A percentile compares a stretch with the other conserved stretches of the same genome.
Conservation (phyloP, 768 basidiomycete genomes). For the Mycena venus region DNA sequence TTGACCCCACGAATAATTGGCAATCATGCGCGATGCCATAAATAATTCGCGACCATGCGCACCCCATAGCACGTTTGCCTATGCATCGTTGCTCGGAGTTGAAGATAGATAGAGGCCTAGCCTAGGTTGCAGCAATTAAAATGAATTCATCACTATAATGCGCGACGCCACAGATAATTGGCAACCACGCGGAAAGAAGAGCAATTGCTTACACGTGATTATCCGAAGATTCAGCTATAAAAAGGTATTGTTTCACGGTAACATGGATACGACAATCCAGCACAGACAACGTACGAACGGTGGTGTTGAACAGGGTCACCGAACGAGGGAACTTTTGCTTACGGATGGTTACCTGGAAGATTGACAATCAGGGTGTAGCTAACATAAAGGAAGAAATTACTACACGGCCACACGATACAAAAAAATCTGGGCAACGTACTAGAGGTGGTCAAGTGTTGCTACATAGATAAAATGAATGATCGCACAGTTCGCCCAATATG, state of each 20-base stretch:
- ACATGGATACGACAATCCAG: background rate
- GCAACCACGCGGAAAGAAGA: background rate
- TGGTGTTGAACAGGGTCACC: background rate
- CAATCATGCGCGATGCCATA: background rate
- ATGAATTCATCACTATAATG: background rate
- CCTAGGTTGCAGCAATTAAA: background rate
- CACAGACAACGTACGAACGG: background rate
- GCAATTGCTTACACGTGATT: background rate
- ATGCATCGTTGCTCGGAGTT: background rate
- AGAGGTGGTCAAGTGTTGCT: background rate
- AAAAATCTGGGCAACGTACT: background rate
- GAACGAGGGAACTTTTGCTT: too few species aligned
- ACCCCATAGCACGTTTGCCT: background rate
- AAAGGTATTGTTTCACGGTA: background rate
- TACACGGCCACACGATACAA: background rate
- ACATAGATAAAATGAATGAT: background rate
- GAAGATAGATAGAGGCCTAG: too few species aligned
- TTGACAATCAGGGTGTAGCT: background rate
- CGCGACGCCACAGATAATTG: background rate
- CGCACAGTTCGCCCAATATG: background rate
- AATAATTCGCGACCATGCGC: background rate
- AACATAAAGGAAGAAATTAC: background rate
- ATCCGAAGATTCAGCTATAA: background rate
- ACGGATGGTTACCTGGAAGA: background rate
- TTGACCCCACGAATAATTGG: background rate